Evolutionary conservation across 345 rosid genomes (phyloP).

Genomic region (Acer campestre): DNA sequence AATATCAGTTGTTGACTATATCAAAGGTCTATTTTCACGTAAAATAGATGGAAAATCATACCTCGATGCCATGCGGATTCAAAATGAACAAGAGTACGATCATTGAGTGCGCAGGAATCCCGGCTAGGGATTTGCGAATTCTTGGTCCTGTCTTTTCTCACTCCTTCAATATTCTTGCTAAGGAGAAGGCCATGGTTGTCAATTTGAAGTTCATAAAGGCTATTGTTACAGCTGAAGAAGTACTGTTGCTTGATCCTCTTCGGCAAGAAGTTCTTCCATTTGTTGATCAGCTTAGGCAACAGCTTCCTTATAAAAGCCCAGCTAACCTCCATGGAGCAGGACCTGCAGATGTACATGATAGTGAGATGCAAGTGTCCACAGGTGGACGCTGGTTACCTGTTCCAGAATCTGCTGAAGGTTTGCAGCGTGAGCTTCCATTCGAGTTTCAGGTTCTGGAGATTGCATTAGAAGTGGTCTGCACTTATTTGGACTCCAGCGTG

Average conservation of each 20-base stretch:
- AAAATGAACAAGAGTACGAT: conserved; percentile 52
- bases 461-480: conserved; percentile 83
- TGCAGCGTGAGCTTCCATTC: conserved; percentile 85
- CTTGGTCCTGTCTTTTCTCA: conserved; percentile 93
- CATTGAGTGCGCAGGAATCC: conserved; percentile 70
- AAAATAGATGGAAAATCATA: too few species aligned
- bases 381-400: conserved; percentile 54
- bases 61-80: too few species aligned
- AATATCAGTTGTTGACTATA: too few species aligned
- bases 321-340: conserved; percentile 38
- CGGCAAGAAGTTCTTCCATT: conserved; percentile 73
- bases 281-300: conserved; percentile 76
- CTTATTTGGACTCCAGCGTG: conserved; percentile 63
- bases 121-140: conserved; percentile 91
- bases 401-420: conserved; percentile 74
- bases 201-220: conserved; percentile 82
- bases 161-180: conserved; percentile 82
- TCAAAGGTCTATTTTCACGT: too few species aligned
- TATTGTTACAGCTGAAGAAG: conserved; percentile 84
- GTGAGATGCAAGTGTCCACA: conserved; percentile 44
- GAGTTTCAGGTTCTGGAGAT: conserved; percentile 96
- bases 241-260: conserved; percentile 75
- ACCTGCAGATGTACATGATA: conserved; percentile 34
- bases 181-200: conserved; percentile 91
- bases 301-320: conserved; percentile 54